These are phyloP conservation scores for Backusella macrospora DNA, from an alignment of 192 early-diverging fungal genomes.

Conservation along the genomic window DNA sequence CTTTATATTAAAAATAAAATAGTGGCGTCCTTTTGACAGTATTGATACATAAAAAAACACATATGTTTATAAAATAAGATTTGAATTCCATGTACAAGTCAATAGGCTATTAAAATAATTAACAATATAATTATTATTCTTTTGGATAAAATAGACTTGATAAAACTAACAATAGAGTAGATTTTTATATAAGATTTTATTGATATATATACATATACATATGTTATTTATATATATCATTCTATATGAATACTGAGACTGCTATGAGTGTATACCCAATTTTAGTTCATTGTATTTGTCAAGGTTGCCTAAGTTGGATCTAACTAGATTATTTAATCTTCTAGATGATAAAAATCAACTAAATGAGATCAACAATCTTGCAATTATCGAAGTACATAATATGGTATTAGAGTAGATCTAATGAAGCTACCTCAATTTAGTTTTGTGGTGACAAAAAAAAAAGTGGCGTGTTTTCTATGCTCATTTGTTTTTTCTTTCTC, in stretches of 20 bases:
- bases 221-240: background rate
- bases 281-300: background rate
- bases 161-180: background rate
- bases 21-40: no score
- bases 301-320: background rate
- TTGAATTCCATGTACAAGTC: no score
- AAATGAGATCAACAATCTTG: background rate
- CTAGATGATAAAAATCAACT: background rate
- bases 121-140: no score
- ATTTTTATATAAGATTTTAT: no score
- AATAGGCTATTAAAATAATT: no score
- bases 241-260: background rate
- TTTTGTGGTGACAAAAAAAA: background rate
- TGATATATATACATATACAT: no score
- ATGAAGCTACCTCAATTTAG: background rate
- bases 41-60: no score
- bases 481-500: background rate
- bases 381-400: background rate
- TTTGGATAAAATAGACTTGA: no score
- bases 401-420: background rate
- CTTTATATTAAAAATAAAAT: no score
- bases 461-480: slow-evolving; percentile 11
- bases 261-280: background rate
- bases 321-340: slow-evolving; percentile 1
- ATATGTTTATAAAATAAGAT: no score